A percentile compares a stretch with the other conserved stretches of the same genome.
phyloP scores from a whole-genome alignment of 192 early-diverging fungal genomes.

The Diversispora epigaea region DNA sequence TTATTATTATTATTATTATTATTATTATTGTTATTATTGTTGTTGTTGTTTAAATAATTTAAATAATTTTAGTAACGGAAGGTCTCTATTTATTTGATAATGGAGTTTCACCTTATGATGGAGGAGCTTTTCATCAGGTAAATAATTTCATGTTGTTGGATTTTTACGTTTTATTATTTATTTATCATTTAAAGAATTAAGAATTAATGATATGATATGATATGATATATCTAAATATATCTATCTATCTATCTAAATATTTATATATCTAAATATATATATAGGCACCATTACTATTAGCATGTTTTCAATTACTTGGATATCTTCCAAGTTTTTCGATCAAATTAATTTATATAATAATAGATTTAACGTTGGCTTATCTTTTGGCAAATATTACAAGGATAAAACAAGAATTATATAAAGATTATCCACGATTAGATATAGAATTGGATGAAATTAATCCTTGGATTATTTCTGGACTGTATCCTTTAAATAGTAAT shows the following conservation, averaged over 20 bases:
- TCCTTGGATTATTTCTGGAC: conserved; percentile 29
- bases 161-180: background rate
- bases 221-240: background rate
- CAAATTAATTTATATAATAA: conserved; percentile 53
- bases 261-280: background rate
- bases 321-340: conserved; percentile 54
- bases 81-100: conserved; percentile 76
- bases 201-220: too few relatives aligned
- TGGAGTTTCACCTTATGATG: conserved; percentile 82
- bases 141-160: background rate
- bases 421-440: conserved; percentile 21
- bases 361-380: conserved; percentile 68
- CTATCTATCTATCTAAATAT: too few relatives aligned
- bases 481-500: conserved; percentile 38
- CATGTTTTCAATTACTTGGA: conserved; percentile 65
- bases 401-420: conserved; percentile 28
- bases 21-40: conserved; percentile 6
- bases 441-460: conserved; percentile 24
- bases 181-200: background rate
- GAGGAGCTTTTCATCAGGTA: conserved; percentile 87
- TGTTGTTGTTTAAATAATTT: too few relatives aligned
- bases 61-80: conserved; percentile 73
- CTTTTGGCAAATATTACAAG: conserved; percentile 55
- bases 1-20: conserved; percentile 8
- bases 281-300: conserved; percentile 72